Evolutionary conservation across 495 filamentous ascomycete species (phyloP).

Genomic region (Penicilliopsis zonata): DNA sequence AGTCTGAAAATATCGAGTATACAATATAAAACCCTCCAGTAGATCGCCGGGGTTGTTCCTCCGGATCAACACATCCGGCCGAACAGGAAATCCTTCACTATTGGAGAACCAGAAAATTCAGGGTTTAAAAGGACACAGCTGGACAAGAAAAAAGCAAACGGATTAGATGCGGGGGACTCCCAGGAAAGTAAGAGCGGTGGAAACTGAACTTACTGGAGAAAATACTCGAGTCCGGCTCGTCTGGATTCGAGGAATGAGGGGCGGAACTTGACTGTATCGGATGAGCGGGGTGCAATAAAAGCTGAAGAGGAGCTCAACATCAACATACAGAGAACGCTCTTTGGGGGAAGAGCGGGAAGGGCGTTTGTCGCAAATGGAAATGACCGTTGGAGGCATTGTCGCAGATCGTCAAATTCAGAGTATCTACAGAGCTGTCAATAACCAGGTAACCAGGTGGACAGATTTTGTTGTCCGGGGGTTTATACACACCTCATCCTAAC

Average conservation of each 20-base stretch:
- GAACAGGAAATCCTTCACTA: conserved; percentile 64
- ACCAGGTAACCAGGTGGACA: too few relatives aligned
- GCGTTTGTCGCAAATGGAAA: conserved; percentile 56
- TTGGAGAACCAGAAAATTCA: conserved; percentile 53
- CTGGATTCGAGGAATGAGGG: conserved; percentile 56
- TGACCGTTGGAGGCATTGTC: conserved; percentile 42
- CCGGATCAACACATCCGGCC: conserved; percentile 22
- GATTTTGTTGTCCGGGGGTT: too few relatives aligned
- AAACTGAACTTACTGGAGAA: conserved; percentile 47
- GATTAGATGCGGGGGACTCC: conserved; percentile 1
- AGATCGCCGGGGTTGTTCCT: too few relatives aligned
- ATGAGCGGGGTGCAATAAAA: conserved; percentile 1
- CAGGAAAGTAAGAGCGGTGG: background rate
- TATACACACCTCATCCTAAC: conserved; percentile 43
- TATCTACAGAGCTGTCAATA: conserved; percentile 32
- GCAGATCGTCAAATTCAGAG: conserved; percentile 59
- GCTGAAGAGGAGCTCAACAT: background rate
- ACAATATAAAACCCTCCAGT: too few relatives aligned
- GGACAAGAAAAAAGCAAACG: conserved; percentile 1
- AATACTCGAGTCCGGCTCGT: conserved; percentile 54
- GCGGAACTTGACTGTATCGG: conserved; percentile 45
- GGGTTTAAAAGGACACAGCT: conserved; percentile 59
- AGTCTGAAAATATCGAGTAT: too few relatives aligned
- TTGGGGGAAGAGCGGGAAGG: conserved; percentile 55
- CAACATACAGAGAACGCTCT: conserved; percentile 55